A percentile compares a stretch with the other conserved stretches of the same genome.
These are phyloP conservation scores for Oxyria digyna DNA, from an alignment of 148 eudicot genomes.

Conservation along the genomic window DNA sequence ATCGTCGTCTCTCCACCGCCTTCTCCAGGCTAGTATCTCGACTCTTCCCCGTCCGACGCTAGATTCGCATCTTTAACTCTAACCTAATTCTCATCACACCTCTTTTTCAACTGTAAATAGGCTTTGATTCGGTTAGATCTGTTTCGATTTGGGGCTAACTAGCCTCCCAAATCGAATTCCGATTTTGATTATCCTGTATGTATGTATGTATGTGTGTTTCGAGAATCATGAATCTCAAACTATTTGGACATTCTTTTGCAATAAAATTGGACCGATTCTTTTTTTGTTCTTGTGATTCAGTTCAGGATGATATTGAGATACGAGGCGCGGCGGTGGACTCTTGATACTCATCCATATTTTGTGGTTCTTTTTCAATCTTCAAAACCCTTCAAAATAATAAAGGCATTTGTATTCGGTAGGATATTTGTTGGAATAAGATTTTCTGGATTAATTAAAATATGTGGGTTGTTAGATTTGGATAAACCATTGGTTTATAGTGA, in stretches of 20 bases:
- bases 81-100: not conserved
- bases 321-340: not conserved
- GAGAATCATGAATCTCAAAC: not conserved
- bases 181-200: not conserved
- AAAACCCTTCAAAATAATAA: not conserved
- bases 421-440: not conserved
- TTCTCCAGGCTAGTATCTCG: constrained; percentile 25
- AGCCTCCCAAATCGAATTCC: not conserved
- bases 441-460: too few species aligned
- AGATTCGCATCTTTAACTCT: not conserved
- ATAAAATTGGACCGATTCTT: not conserved
- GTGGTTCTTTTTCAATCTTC: not conserved
- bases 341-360: not conserved
- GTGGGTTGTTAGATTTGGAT: not conserved
- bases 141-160: not conserved
- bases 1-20: constrained; percentile 31
- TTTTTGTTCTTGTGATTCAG: not conserved
- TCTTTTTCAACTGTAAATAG: not conserved
- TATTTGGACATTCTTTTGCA: not conserved
- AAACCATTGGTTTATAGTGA: not conserved
- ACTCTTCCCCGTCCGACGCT: not conserved
- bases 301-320: not conserved
- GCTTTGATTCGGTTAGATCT: not conserved
- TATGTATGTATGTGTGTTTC: too few species aligned
- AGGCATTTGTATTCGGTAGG: not conserved